A percentile compares a stretch with the other conserved stretches of the same genome.
Conservation (phyloP, 495 filamentous ascomycete genomes). For the Clavariopsis aquatica region DNA sequence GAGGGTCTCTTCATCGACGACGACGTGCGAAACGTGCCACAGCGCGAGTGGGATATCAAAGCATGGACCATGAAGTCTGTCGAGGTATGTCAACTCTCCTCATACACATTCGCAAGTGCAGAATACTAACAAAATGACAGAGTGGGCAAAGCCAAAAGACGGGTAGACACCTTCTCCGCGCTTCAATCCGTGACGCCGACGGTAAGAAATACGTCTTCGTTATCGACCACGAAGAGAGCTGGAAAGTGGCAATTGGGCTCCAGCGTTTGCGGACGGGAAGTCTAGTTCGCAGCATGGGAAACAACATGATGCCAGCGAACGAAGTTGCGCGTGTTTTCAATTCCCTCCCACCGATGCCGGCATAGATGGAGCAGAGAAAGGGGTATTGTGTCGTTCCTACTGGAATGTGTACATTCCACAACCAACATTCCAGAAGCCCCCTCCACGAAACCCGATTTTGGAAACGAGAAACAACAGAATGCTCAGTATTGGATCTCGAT, state of each 20-base stretch:
- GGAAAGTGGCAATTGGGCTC: conserved; percentile 87
- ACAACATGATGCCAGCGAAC: conserved; percentile 48
- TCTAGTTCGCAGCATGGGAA: conserved; percentile 53
- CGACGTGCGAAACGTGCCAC: conserved; percentile 79
- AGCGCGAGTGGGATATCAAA: conserved; percentile 97
- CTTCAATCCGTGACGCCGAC: conserved; percentile 79
- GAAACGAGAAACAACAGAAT: neutral
- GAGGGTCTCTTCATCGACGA: conserved; percentile 97
- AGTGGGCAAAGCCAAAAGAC: conserved; percentile 51
- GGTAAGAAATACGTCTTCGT: conserved; percentile 83
- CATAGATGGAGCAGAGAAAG: neutral
- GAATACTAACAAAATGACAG: conserved; percentile 41
- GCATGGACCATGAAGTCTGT: conserved; percentile 92
- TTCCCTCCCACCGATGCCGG: conserved; percentile 12
- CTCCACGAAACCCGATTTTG: conserved; percentile 4
- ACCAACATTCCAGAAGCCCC: neutral
- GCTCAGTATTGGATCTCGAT: neutral
- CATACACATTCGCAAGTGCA: neutral
- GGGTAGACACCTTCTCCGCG: conserved; percentile 69
- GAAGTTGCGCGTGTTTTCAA: conserved; percentile 62
- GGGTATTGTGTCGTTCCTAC: neutral
- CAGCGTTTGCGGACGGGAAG: conserved; percentile 71
- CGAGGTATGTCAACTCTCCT: conserved; percentile 65
- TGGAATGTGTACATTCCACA: neutral
- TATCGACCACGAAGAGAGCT: conserved; percentile 76